Base-by-base conservation (phyloP, 495 filamentous ascomycete species). In the Monascus purpureus region DNA sequence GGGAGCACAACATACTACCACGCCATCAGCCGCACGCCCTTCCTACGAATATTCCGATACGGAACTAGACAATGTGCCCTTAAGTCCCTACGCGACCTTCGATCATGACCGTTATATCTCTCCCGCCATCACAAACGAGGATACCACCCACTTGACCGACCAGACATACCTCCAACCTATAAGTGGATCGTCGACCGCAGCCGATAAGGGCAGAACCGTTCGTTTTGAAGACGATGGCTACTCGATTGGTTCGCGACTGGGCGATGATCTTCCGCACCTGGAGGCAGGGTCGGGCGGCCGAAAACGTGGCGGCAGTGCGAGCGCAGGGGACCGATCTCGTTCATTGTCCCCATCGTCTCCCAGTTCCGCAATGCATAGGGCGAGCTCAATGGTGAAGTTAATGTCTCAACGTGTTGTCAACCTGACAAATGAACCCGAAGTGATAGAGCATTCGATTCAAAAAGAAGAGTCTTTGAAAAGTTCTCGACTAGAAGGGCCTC, bases 331-430 rank as follows among this genome's bases (percentile, higher is more conserved):
- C 41, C 39, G 67, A 48, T 56, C 62, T 51, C 57, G 80, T 48
- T 65, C 76, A 48, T 30, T 74, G 46, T 94, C 87, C 3, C 65
- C 74, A 3, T 75, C 74, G n/a, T 50, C 71, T 6, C 70, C 73
- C 8, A 66, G 65, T 30, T 71, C 77, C 25, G 75, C 84, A 22
- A 52, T 93, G 33, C 68, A 70, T 13, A 65, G 83, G 42, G 82
- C 90, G 33, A 81, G 86, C 19, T 92, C 87, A 3, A 90, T 96
- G 46, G 77, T 99, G 55, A 80, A 86, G 42, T 86, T 86, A 42
- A 92, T 96, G 75, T 95, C 92, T 13, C 85, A 94, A 57, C 85
- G 90, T 53, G 85, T 99, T 35, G 90, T 96, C 46, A 95, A 94
- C 50, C 65, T 99, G 36, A 93, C 88, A 59, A 93, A 90, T 46